phyloP scores from a whole-genome alignment of 495 filamentous ascomycete species.

The Podospora conica region DNA sequence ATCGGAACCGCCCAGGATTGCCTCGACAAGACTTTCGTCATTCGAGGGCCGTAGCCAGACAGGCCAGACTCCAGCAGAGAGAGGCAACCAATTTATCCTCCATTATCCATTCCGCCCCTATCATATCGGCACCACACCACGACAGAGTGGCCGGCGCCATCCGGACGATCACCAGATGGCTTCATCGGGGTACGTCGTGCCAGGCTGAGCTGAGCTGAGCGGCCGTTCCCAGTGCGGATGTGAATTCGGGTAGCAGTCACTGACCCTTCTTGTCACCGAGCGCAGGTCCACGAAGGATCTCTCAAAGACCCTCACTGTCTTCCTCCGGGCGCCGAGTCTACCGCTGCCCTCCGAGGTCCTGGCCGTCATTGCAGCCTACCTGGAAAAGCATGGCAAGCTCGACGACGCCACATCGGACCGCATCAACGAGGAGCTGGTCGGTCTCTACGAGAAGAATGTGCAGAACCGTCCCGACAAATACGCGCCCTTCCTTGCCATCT shows the following conservation, averaged over 20 bases:
- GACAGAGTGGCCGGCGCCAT: conserved; percentile 5
- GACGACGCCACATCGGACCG: conserved; percentile 56
- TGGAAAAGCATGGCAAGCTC: conserved; percentile 50
- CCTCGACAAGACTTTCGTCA: background rate
- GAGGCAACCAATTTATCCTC: too few relatives aligned
- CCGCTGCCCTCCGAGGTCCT: conserved; percentile 59
- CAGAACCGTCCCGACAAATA: conserved; percentile 46
- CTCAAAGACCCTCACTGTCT: conserved; percentile 50
- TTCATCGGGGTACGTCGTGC: conserved; percentile 28
- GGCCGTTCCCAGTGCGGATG: background rate
- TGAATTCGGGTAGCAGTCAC: background rate
- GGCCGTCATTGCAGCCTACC: conserved; percentile 52
- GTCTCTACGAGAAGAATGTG: conserved; percentile 53
- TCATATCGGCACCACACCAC: too few relatives aligned
- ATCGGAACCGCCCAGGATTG: background rate
- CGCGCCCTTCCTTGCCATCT: conserved; percentile 54
- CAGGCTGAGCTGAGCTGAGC: background rate
- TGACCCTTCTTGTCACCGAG: background rate
- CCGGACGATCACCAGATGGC: conserved; percentile 25
- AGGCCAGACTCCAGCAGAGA: too few relatives aligned
- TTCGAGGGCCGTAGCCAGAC: background rate
- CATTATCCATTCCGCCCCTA: conserved; percentile 12
- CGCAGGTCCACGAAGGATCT: conserved; percentile 51
- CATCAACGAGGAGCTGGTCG: conserved; percentile 60
- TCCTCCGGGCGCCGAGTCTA: conserved; percentile 45